Evolutionary conservation across 2,329 filamentous ascomycete genomes (phyloP).

Genomic region (Dissoconium aciculare): DNA sequence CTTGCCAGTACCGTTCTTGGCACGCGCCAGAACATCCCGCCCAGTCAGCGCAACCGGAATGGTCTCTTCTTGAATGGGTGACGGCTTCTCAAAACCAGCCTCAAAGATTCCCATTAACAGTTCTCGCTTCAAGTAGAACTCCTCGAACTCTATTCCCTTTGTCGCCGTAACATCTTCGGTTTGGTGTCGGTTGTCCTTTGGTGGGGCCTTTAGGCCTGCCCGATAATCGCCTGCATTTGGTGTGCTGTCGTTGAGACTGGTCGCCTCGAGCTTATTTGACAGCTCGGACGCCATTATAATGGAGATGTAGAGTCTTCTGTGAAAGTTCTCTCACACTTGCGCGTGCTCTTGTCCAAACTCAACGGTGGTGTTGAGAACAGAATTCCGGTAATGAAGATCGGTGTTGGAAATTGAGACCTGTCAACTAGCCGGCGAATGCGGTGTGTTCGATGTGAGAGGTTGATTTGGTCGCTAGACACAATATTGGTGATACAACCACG

Average conservation of each 20-base stretch:
- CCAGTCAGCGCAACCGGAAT: slow-evolving; percentile 93
- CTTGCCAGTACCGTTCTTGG: slow-evolving; percentile 98
- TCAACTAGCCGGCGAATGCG: too few species aligned
- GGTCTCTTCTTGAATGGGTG: slow-evolving; percentile 97
- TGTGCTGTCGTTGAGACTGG: slow-evolving; percentile 37
- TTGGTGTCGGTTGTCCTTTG: slow-evolving; percentile 62
- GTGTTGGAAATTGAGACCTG: too few species aligned
- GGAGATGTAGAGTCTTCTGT: slow-evolving; percentile 2
- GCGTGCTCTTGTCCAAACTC: too few species aligned
- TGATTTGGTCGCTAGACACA: too few species aligned
- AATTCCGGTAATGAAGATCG: slow-evolving; percentile 1
- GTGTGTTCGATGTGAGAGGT: too few species aligned
- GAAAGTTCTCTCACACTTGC: too few species aligned
- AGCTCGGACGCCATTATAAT: slow-evolving; percentile 34
- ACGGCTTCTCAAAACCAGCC: slow-evolving; percentile 96
- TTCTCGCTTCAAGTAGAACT: slow-evolving; percentile 88
- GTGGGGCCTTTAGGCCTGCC: slow-evolving; percentile 53
- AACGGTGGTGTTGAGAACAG: slow-evolving; percentile 1
- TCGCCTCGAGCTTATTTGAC: slow-evolving; percentile 42
- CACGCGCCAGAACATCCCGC: slow-evolving; percentile 84
- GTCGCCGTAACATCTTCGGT: slow-evolving; percentile 97
- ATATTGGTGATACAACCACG: too few species aligned
- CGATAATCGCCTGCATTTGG: slow-evolving; percentile 55
- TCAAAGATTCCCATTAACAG: slow-evolving; percentile 99
- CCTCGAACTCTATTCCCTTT: slow-evolving; percentile 93